These are phyloP conservation scores for Hypoxylon intermedium DNA, from an alignment of 495 filamentous ascomycete genomes.

Conservation along the genomic window DNA sequence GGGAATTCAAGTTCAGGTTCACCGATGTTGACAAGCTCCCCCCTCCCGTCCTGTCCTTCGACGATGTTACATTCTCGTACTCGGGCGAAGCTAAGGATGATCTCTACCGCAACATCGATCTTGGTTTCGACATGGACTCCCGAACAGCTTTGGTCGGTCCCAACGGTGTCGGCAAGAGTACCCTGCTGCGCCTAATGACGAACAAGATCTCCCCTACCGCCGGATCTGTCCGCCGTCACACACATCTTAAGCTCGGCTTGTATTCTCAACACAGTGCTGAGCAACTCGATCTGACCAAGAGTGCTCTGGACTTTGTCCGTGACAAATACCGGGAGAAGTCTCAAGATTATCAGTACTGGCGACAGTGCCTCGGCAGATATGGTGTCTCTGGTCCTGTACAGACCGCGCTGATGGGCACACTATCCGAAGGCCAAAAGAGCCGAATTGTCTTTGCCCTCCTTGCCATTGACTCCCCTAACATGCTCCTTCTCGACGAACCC, in stretches of 20 bases:
- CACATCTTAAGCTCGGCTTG: conserved; percentile 95
- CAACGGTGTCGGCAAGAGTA: conserved; percentile 99
- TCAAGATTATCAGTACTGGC: conserved; percentile 99
- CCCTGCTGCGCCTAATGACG: conserved; percentile 95
- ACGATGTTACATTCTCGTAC: conserved; percentile 98
- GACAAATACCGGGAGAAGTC: conserved; percentile 89
- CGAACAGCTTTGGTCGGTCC: conserved; percentile 96
- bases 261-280: conserved; percentile 99
- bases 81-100: conserved; percentile 87
- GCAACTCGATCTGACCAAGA: conserved; percentile 98
- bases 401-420: conserved; percentile 95
- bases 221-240: conserved; percentile 87
- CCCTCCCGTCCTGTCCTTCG: conserved; percentile 93
- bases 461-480: conserved; percentile 95
- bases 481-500: conserved; percentile 96
- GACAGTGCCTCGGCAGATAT: conserved; percentile 94
- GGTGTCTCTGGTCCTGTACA: conserved; percentile 90
- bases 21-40: conserved; percentile 98
- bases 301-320: conserved; percentile 93
- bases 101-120: conserved; percentile 93
- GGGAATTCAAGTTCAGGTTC: conserved; percentile 97
- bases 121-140: conserved; percentile 99
- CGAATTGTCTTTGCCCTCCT: conserved; percentile 97
- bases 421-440: conserved; percentile 96
- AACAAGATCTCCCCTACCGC: conserved; percentile 87